phyloP scores from a whole-genome alignment of 495 filamentous ascomycete species.

The Aspergillus coremiiformis region DNA sequence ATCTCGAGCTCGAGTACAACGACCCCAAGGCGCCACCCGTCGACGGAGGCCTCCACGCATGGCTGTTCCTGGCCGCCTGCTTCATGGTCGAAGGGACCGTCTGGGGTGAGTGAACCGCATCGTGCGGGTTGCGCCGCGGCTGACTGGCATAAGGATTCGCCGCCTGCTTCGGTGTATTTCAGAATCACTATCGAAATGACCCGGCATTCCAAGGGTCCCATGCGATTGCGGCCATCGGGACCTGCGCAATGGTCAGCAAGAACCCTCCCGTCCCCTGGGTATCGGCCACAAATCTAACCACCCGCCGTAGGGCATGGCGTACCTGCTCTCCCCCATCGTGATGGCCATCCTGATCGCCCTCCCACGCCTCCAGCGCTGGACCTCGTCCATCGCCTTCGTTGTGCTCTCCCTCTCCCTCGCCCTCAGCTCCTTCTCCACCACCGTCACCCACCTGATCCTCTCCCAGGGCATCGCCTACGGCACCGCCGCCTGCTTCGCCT shows the following conservation, averaged over 20 bases:
- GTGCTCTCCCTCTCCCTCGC: constrained; percentile 35
- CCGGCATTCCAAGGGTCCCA: neutral
- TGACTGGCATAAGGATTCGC: too few species aligned
- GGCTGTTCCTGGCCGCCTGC: constrained; percentile 54
- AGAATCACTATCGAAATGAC: neutral
- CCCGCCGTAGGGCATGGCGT: constrained; percentile 37
- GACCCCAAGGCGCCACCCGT: constrained; percentile 31
- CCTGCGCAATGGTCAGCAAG: constrained; percentile 32
- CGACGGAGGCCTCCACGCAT: constrained; percentile 57
- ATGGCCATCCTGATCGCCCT: constrained; percentile 35
- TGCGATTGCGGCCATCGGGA: constrained; percentile 38
- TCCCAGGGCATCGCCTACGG: constrained; percentile 47
- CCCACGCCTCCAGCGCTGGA: constrained; percentile 31
- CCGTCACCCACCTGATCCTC: constrained; percentile 37
- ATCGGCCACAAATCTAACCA: neutral
- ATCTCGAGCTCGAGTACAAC: neutral
- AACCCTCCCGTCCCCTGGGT: neutral
- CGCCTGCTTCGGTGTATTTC: constrained; percentile 35
- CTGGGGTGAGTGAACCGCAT: constrained; percentile 45
- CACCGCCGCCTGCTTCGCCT: constrained; percentile 38
- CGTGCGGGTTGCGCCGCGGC: too few species aligned
- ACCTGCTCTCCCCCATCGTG: constrained; percentile 41
- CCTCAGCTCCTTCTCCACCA: constrained; percentile 38
- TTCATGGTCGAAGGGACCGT: constrained; percentile 59
- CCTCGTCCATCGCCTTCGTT: constrained; percentile 33